Evolutionary conservation across 139 green algal genomes (phyloP).

Genomic region (Chlorella sp.): DNA sequence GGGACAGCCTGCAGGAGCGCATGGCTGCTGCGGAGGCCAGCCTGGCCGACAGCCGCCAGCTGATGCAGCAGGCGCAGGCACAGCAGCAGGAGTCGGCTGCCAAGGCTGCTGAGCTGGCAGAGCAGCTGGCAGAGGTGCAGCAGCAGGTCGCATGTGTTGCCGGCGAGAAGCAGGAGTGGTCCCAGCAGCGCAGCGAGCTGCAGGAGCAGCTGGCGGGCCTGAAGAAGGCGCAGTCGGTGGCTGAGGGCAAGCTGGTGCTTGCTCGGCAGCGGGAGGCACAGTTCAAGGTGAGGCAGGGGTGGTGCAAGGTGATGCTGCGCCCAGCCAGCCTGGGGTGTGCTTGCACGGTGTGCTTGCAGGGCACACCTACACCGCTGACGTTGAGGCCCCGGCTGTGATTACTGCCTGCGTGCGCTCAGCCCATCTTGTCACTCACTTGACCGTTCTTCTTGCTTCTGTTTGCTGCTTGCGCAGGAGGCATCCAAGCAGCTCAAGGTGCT

Average conservation of each 20-base stretch:
- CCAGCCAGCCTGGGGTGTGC: not conserved
- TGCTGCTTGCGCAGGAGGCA: conserved; percentile 31
- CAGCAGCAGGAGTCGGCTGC: not conserved
- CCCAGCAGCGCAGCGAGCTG: conserved; percentile 1
- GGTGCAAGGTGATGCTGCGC: not conserved
- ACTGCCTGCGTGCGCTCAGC: too few relatives aligned
- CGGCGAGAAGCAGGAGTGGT: not conserved
- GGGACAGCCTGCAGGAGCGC: not conserved
- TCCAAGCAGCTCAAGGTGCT: conserved; percentile 38
- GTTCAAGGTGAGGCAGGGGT: conserved; percentile 20
- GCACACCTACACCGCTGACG: too few relatives aligned
- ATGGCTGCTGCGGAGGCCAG: not conserved
- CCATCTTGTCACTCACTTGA: not conserved
- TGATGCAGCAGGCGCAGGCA: not conserved
- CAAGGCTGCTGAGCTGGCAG: not conserved
- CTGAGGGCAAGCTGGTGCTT: conserved; percentile 42
- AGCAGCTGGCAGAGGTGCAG: conserved; percentile 3
- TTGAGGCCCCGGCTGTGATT: too few relatives aligned
- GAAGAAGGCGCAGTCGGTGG: conserved; percentile 12
- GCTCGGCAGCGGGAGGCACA: conserved; percentile 38
- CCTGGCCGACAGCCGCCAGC: not conserved
- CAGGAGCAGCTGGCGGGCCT: conserved; percentile 1
- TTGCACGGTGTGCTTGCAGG: not conserved
- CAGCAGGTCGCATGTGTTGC: not conserved
- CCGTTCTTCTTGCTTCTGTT: not conserved